Evolutionary conservation across 2,329 filamentous ascomycete species (phyloP).

Genomic region (Venturia effusa): DNA sequence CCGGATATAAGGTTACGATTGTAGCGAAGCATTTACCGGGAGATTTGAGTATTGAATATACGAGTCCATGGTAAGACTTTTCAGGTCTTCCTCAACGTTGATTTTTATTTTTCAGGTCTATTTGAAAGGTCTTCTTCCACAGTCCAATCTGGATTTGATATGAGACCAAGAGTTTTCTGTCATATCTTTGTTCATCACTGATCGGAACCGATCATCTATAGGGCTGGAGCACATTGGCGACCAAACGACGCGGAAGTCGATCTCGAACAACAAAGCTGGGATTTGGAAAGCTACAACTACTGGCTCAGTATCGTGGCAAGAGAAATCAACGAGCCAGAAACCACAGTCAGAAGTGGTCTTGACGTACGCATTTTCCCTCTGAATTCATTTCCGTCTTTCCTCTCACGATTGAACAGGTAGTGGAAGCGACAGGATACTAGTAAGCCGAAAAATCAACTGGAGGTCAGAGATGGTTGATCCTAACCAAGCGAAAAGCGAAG

Average conservation of each 20-base stretch:
- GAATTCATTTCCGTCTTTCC: background rate
- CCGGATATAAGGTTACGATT: conserved; percentile 31
- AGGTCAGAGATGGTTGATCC: background rate
- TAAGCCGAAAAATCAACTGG: background rate
- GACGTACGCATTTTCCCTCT: conserved; percentile 11
- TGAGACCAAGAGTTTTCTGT: no score
- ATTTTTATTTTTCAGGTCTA: no score
- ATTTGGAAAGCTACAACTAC: conserved; percentile 31
- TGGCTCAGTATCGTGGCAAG: conserved; percentile 26
- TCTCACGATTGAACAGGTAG: conserved; percentile 1
- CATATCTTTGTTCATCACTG: background rate
- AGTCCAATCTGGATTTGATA: no score
- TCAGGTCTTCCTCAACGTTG: no score
- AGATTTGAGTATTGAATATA: conserved; percentile 31
- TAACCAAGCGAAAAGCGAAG: background rate
- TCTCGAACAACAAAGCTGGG: conserved; percentile 29
- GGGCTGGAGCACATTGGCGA: conserved; percentile 39
- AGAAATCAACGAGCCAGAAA: conserved; percentile 15
- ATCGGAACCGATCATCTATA: conserved; percentile 14
- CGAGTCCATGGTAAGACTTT: conserved; percentile 30
- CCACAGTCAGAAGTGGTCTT: conserved; percentile 13
- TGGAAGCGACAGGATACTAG: background rate
- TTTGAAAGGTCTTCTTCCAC: no score
- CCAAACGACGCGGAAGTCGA: conserved; percentile 27
- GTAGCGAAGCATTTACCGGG: conserved; percentile 33